Conservation (phyloP, 371 early-diverging fungal species). For the Mucor irregularis region DNA sequence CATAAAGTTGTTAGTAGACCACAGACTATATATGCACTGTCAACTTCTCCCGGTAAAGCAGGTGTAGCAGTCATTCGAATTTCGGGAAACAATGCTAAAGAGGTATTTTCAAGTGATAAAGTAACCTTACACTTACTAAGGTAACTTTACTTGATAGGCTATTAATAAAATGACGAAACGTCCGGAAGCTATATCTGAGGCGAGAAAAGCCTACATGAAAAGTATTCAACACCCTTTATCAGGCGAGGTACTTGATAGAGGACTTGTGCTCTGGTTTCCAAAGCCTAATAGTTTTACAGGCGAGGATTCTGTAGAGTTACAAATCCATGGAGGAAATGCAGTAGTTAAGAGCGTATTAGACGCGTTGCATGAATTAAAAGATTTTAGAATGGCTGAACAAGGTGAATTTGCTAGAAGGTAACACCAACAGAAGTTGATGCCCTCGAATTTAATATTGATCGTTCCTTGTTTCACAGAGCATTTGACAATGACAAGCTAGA, state of each 20-base stretch:
- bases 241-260: slow-evolving; percentile 57
- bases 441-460: too few species aligned
- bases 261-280: slow-evolving; percentile 69
- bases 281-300: slow-evolving; percentile 81
- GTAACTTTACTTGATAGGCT: too few species aligned
- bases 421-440: not conserved
- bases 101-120: too few species aligned
- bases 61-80: slow-evolving; percentile 81
- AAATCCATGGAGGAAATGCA: slow-evolving; percentile 80
- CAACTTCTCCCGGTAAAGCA: slow-evolving; percentile 76
- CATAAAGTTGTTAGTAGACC: slow-evolving; percentile 8
- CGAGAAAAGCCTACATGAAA: slow-evolving; percentile 54
- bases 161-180: slow-evolving; percentile 17
- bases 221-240: slow-evolving; percentile 54
- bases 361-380: slow-evolving; percentile 49
- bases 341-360: slow-evolving; percentile 62
- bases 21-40: slow-evolving; percentile 75
- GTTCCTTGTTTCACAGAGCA: too few species aligned
- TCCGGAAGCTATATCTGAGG: slow-evolving; percentile 24
- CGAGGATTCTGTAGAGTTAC: slow-evolving; percentile 79
- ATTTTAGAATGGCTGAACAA: slow-evolving; percentile 70
- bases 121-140: too few species aligned
- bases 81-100: slow-evolving; percentile 62
- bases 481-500: slow-evolving; percentile 81
- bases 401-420: slow-evolving; percentile 79